A percentile compares a stretch with the other conserved stretches of the same genome.
These are phyloP conservation scores for Suhomyces bolitotheri DNA, from an alignment of 1,139 yeast species.

Conservation along the genomic window DNA sequence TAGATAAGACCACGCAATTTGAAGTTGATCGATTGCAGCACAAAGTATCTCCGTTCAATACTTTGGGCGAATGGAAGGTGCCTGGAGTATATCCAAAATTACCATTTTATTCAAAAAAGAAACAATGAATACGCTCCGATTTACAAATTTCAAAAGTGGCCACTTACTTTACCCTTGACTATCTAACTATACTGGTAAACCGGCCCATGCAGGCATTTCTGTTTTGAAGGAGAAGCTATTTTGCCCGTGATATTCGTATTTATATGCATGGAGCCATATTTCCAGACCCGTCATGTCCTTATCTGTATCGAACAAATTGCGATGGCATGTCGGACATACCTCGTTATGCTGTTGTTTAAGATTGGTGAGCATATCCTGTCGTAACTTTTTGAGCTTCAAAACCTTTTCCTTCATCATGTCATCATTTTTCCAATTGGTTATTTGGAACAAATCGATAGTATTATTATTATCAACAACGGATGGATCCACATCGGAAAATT, in stretches of 20 bases:
- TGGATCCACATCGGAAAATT: constrained; percentile 11
- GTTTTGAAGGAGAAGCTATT: constrained; percentile 30
- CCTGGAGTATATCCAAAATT: constrained; percentile 23
- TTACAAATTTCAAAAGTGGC: no score
- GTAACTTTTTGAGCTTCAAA: constrained; percentile 7
- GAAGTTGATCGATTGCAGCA: no score
- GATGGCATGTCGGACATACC: constrained; percentile 49
- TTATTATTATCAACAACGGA: constrained; percentile 11
- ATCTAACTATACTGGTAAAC: constrained; percentile 1
- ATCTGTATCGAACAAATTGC: constrained; percentile 35
- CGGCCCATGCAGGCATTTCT: constrained; percentile 40
- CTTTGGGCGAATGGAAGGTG: constrained; percentile 12
- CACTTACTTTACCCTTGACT: no score
- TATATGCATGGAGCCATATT: constrained; percentile 61
- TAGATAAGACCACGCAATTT: no score
- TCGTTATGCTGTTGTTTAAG: constrained; percentile 21
- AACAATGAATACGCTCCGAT: background rate
- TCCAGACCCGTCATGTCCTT: constrained; percentile 39
- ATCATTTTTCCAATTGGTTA: constrained; percentile 20
- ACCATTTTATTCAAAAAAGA: constrained; percentile 19
- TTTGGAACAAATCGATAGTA: constrained; percentile 19
- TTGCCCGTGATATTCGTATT: constrained; percentile 36
- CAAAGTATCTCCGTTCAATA: constrained; percentile 7
- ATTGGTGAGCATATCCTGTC: constrained; percentile 15
- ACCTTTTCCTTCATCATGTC: constrained; percentile 11